Base-by-base conservation (phyloP, 768 basidiomycete genomes). In the Cyclocybe cylindracea region DNA sequence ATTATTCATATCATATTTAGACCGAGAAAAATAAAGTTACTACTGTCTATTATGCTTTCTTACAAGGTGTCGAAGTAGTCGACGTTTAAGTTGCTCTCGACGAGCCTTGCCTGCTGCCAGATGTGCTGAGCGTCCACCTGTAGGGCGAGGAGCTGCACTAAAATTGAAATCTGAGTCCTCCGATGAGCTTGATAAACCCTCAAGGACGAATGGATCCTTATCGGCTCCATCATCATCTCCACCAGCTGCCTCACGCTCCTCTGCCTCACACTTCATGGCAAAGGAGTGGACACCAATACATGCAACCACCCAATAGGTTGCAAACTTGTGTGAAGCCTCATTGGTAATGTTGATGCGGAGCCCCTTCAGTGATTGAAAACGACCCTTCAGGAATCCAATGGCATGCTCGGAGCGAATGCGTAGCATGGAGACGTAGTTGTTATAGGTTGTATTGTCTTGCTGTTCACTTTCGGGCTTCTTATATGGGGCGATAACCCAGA, bases 351-450 rank as follows among this genome's bases (percentile, higher is more conserved):
- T 18, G 5, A 66, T 16, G 2, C 66, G 62, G 3, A 76, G 63
- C 6, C 61, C 57, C 44, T 66, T 66, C 0, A 75, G 55, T 0
- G 67, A 73, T 10, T 64, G 62, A 53, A 74, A 75, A 4, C 68
- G 61, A 1, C 75, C 75, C 50, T 77, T 77, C 14, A 76, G 59
- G 38, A 52, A 72, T 0, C 74, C 73, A 34, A 76, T 69, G 8
- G 69, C 61, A 63, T 76, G 74, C 46, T 76, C 73, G 4, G 71
- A 75, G 0, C 54, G 53, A 10, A 77, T 66, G 13, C 67, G 65
- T 1, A 75, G 36, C 46, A 54, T 66, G 5, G 71, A 74, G 29
- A 76, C 60, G 56, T 69, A 58, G 29, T 69, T 66, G 60, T 72
- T 72, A 57, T 66, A 73, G 1, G 47, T 39, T 14, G 55, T 53